Base-by-base conservation (phyloP, 257 asterid species). In the Nicotiana attenuata region DNA sequence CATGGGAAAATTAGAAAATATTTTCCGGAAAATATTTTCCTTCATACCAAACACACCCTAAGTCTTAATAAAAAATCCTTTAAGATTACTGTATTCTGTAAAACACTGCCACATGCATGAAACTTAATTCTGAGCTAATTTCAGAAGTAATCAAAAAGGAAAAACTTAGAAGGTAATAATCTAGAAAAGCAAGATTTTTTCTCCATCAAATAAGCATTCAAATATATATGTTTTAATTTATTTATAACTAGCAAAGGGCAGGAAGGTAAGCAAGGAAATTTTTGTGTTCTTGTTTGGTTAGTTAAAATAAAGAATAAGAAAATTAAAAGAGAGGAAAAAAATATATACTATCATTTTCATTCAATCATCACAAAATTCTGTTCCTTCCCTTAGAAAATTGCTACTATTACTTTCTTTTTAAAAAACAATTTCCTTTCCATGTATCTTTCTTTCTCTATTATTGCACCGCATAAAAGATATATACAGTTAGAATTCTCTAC, bases 161-260 rank as follows among this genome's bases (percentile, higher is more conserved):
- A 67, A 17, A 14, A 41, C 20, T 71, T 71, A 69, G 31, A 41
- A 38, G 31, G 19, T 38, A 68, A 68, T n/a, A n/a, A 5, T 65
- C 41, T 22, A 65, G 11, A 14, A 29, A 65, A 17, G 47, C 1
- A 20, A 20, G 6, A 6, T 69, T n/a, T 20, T 41, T 41, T 41
- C n/a, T 69, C 57, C 77, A 69, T 69, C 10, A n/a, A 69, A 69
- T 29, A 69, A 69, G 77, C n/a, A 69, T 65, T 65, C 45, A 65
- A 26, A 28, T 28, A 14, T 38, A 7, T 38, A 38, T 38, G 2
- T 5, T 38, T 35, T 35, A 35, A 35, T 35, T 33, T 33, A 1
- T 33, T 33, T 35, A 35, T 35, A 1, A 47, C 4, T 47, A 47
- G 56, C 56, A 50, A 11, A 50, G 5, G 56, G 56, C 4, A 11